Conservation (phyloP, 306 rosid genomes). For the Dalbergia oliveri region DNA sequence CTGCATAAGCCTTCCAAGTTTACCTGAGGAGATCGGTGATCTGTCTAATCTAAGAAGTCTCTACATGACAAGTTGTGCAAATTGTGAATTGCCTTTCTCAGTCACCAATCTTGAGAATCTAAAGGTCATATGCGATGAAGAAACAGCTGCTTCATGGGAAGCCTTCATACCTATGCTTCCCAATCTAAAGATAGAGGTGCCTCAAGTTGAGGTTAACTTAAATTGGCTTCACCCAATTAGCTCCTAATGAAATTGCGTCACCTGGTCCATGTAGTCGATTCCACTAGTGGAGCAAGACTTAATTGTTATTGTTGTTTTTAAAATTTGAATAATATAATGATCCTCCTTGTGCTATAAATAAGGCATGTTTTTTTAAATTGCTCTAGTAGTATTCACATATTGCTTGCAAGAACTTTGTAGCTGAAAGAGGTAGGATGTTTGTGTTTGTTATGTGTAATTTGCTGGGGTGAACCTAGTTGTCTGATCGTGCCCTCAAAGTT, state of each 20-base stretch:
- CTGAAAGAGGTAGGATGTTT: not conserved
- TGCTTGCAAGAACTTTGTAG: not conserved
- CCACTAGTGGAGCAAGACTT: no score
- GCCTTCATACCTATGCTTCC: constrained; percentile 40
- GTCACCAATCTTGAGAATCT: constrained; percentile 47
- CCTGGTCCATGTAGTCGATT: no score
- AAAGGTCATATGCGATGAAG: constrained; percentile 68
- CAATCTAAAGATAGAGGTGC: constrained; percentile 45
- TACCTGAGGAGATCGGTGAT: constrained; percentile 62
- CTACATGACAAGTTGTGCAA: constrained; percentile 57
- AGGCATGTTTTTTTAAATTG: not conserved
- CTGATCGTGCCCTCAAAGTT: no score
- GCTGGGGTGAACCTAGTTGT: not conserved
- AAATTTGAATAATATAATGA: no score
- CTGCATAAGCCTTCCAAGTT: constrained; percentile 58
- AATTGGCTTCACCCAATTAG: constrained; percentile 63
- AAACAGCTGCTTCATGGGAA: constrained; percentile 59
- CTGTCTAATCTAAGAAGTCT: constrained; percentile 48
- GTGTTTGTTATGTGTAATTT: no score
- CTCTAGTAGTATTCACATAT: not conserved
- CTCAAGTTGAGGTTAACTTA: constrained; percentile 57
- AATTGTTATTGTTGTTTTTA: no score
- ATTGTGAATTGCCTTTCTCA: constrained; percentile 53
- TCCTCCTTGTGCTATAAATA: no score
- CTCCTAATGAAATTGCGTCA: no score